These are phyloP conservation scores for Ligustrum vulgare DNA, from an alignment of 257 asterid genomes.

Conservation along the genomic window DNA sequence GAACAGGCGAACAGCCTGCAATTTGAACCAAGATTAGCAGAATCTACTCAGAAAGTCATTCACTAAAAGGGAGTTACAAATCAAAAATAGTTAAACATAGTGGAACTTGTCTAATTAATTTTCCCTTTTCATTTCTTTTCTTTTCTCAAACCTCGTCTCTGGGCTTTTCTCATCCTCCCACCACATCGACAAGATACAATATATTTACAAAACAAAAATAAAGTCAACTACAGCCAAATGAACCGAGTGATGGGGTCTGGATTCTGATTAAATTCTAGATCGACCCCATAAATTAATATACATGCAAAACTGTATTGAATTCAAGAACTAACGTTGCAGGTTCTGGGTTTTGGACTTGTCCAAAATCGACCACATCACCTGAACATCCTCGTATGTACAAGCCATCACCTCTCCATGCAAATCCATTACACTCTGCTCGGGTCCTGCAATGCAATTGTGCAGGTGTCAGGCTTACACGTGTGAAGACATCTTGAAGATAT, in stretches of 20 bases:
- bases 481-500: too few relatives aligned
- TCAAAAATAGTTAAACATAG: not conserved
- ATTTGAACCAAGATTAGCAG: not conserved
- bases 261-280: not conserved
- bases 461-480: not conserved
- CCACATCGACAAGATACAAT: conserved; percentile 41
- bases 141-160: conserved; percentile 10
- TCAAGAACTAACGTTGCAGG: conserved; percentile 34
- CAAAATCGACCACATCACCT: conserved; percentile 85
- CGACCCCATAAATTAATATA: conserved; percentile 2
- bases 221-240: not conserved
- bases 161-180: conserved; percentile 45
- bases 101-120: not conserved
- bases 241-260: not conserved
- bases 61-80: not conserved
- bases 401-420: conserved; percentile 86
- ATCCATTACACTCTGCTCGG: conserved; percentile 46
- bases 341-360: conserved; percentile 59
- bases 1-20: not conserved
- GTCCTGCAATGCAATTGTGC: conserved; percentile 22
- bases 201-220: conserved; percentile 27
- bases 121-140: not conserved
- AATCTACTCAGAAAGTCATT: not conserved
- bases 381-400: conserved; percentile 79
- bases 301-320: not conserved